phyloP scores from a whole-genome alignment of 116 monocot genomes.

The Zostera marina region DNA sequence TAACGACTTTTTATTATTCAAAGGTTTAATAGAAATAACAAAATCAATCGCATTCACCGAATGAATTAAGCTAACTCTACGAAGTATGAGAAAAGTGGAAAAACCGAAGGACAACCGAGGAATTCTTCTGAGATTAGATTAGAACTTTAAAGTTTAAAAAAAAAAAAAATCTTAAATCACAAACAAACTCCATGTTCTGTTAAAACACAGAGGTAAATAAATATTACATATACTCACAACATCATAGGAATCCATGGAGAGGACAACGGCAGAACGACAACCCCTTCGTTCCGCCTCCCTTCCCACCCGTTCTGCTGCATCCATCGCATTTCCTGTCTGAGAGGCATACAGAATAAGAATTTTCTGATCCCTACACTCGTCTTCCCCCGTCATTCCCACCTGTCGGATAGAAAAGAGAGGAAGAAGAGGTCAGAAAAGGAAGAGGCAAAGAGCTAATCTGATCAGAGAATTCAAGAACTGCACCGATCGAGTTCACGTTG shows the following conservation, averaged over 20 bases:
- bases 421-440: no score
- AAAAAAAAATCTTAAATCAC: background rate
- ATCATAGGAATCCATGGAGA: conserved; percentile 59
- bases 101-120: no score
- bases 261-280: conserved; percentile 49
- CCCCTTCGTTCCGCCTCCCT: conserved; percentile 69
- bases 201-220: background rate
- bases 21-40: no score
- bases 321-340: conserved; percentile 84
- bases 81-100: no score
- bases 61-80: no score
- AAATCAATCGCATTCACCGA: no score
- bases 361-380: conserved; percentile 5
- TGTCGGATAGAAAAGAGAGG: no score
- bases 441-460: no score
- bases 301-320: conserved; percentile 75
- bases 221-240: conserved; percentile 16
- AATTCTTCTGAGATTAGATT: no score
- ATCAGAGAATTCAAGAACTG: no score
- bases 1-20: no score
- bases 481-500: no score
- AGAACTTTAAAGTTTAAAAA: background rate
- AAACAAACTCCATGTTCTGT: background rate
- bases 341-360: conserved; percentile 81
- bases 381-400: background rate